Evolutionary conservation across 176 grass and related monocot genomes (phyloP), one percentile per base, ranked within the genome.

Genomic region (Guadua angustifolia): DNA sequence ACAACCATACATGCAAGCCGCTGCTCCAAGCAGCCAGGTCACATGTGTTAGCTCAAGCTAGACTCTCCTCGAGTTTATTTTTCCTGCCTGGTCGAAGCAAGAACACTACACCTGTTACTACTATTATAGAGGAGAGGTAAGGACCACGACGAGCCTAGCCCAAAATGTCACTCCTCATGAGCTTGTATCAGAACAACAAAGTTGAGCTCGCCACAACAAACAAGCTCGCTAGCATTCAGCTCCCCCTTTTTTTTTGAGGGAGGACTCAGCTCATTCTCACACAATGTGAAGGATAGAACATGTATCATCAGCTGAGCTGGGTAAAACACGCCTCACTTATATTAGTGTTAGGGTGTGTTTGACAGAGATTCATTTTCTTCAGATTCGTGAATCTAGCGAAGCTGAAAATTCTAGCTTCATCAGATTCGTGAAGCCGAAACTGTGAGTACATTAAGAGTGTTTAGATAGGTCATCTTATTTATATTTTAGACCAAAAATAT

Each of bases 1-100:
- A 83, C 1, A 29, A 29, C 29, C 1, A 29, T 22, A 4, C 56
- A 58, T 19, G n/a, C 58, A 60, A 9, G 18, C 53, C 1, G 18
- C 53, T 56, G 53, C 42, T 46, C 35, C 52, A 22, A 56, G 24
- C 40, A 75, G 35, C 83, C 65, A 19, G 74, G 52, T 78, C 83
- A 85, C 83, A 78, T 77, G 73, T 40, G 73, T 51, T 67, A 44
- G 49, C 50, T 46, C 80, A 73, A 35, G 69, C 65, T 78, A 38
- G 71, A 57, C 22, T 43, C 83, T 77, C 55, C 8, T 50, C 15
- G 5, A 4, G 22, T 75, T 26, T 49, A 42, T 38, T 65, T 29
- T 24, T 33, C 24, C 53, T 51, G 57, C 29, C 83, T 57, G 49
- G 65, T 78, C 36, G 15, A 5, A 1, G 62, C 73, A 77, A 36